These are phyloP conservation scores for Uronychia binucleata DNA, from an alignment of 73 alveolate species.

Conservation along the genomic window DNA sequence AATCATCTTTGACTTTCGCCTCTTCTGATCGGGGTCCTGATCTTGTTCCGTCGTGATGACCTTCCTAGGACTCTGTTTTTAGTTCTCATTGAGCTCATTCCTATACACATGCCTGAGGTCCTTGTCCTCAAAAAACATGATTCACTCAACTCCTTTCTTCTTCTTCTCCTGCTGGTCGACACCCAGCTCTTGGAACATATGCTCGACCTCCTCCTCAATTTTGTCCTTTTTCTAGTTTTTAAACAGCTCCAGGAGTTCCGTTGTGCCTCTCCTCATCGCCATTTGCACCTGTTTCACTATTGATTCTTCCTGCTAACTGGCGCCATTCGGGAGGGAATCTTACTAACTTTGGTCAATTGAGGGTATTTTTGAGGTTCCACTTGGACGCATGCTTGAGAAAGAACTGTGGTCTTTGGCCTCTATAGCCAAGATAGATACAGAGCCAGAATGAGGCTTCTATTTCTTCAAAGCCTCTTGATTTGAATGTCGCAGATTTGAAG, in stretches of 20 bases:
- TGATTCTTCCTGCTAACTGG: too few species aligned
- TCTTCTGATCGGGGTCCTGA: background rate
- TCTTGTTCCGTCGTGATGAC: background rate
- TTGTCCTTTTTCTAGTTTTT: background rate
- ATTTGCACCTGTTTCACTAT: too few species aligned
- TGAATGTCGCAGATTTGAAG: too few species aligned
- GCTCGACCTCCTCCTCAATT: background rate
- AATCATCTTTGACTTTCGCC: background rate
- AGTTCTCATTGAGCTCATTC: background rate
- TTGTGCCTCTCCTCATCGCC: background rate
- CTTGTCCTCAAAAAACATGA: background rate
- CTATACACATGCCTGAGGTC: background rate
- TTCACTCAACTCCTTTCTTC: background rate
- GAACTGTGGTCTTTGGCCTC: too few species aligned
- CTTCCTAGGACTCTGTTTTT: background rate
- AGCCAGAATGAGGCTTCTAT: too few species aligned
- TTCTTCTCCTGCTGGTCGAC: background rate
- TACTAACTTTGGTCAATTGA: too few species aligned
- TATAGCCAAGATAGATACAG: too few species aligned
- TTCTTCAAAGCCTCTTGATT: too few species aligned
- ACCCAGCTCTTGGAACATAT: background rate
- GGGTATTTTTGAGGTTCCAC: too few species aligned
- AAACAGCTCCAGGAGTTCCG: background rate
- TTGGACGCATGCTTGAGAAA: too few species aligned
- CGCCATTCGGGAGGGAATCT: too few species aligned